These are phyloP conservation scores for Rhododendron ovatum DNA, from an alignment of 148 eudicot species.

Conservation along the genomic window DNA sequence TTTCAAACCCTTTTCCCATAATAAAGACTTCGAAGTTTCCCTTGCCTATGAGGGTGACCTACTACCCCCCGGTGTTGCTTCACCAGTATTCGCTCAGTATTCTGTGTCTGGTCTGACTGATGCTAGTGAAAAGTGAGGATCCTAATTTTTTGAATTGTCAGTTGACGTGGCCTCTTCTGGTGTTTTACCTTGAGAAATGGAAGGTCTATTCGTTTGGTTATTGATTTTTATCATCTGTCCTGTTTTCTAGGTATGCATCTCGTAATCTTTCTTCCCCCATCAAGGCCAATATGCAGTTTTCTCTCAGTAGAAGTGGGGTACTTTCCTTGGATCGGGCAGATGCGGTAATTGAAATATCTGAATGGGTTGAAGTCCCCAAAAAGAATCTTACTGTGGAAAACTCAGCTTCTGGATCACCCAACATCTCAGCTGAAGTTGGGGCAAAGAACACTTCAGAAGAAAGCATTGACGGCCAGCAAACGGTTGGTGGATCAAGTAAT, in stretches of 20 bases:
- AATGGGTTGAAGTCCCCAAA: slow-evolving; percentile 95
- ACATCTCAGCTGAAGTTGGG: slow-evolving; percentile 47
- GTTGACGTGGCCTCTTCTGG: not conserved
- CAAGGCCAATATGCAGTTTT: slow-evolving; percentile 91
- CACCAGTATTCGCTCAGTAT: slow-evolving; percentile 67
- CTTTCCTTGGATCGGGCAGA: slow-evolving; percentile 83
- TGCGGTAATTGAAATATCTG: slow-evolving; percentile 85
- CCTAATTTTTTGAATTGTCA: slow-evolving; percentile 6
- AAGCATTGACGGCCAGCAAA: slow-evolving; percentile 27
- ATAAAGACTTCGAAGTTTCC: slow-evolving; percentile 85
- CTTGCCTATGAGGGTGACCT: slow-evolving; percentile 69
- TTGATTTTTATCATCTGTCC: not conserved
- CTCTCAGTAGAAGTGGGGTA: slow-evolving; percentile 83
- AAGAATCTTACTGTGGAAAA: slow-evolving; percentile 70
- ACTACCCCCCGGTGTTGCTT: slow-evolving; percentile 73
- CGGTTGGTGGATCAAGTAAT: slow-evolving; percentile 32
- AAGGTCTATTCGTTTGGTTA: not conserved
- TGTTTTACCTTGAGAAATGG: not conserved
- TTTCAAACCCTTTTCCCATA: slow-evolving; percentile 69
- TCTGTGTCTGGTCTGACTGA: slow-evolving; percentile 72
- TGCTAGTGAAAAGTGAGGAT: slow-evolving; percentile 75
- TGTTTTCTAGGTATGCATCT: slow-evolving; percentile 57
- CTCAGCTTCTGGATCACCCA: slow-evolving; percentile 57
- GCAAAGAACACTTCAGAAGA: slow-evolving; percentile 47
- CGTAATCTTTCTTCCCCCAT: slow-evolving; percentile 87